Conservation (phyloP, 108 stramenopile species). For the Conticribra guillardii region DNA sequence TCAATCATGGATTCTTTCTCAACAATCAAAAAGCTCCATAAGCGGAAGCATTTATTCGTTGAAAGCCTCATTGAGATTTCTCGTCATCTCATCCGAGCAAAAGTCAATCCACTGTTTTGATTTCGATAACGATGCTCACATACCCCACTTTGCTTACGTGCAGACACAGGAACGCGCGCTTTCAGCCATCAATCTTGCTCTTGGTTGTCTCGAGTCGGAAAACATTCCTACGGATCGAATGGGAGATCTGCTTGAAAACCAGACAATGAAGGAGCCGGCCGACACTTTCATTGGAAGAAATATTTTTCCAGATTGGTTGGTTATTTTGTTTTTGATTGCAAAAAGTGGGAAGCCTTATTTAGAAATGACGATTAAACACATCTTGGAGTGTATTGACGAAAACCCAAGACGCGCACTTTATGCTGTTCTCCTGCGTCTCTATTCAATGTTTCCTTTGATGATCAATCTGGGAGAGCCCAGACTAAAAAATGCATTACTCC, state of each 20-base stretch:
- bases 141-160: slow-evolving; percentile 1
- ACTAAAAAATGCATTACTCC: slow-evolving; percentile 48
- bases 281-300: slow-evolving; percentile 10
- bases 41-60: slow-evolving; percentile 24
- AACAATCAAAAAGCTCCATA: slow-evolving; percentile 4
- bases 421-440: slow-evolving; percentile 56
- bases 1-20: slow-evolving; percentile 50
- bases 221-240: not conserved
- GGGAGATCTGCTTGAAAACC: not conserved
- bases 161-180: not conserved
- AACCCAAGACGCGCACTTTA: slow-evolving; percentile 10
- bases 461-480: slow-evolving; percentile 53
- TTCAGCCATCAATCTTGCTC: slow-evolving; percentile 7
- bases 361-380: slow-evolving; percentile 28
- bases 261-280: not conserved
- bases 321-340: slow-evolving; percentile 50
- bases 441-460: slow-evolving; percentile 51
- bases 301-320: slow-evolving; percentile 52
- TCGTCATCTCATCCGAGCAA: slow-evolving; percentile 46
- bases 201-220: slow-evolving; percentile 3
- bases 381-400: slow-evolving; percentile 37
- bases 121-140: slow-evolving; percentile 1
- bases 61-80: slow-evolving; percentile 40
- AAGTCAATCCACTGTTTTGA: slow-evolving; percentile 18
- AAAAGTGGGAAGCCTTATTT: slow-evolving; percentile 40